Percentiles rank a stretch among this genome's conserved stretches.
phyloP scores from a whole-genome alignment of 2,329 filamentous ascomycete genomes.

The Ascochyta clinopodiicola region DNA sequence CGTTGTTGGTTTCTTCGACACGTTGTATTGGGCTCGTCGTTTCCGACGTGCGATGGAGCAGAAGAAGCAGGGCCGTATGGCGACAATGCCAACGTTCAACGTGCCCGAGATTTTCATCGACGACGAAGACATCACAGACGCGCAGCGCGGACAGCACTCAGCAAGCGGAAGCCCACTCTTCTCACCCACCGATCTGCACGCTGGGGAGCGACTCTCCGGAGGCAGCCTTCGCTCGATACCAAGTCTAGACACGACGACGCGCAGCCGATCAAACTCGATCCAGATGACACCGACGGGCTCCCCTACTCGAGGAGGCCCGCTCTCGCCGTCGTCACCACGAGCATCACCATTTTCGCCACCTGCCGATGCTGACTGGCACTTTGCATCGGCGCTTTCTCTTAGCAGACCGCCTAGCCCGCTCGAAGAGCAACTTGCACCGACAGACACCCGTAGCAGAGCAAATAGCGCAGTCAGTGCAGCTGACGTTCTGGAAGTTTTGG shows the following conservation, averaged over 20 bases:
- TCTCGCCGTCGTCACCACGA: conserved; percentile 31
- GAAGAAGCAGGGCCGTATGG: conserved; percentile 77
- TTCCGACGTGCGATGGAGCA: conserved; percentile 78
- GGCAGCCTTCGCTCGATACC: conserved; percentile 37
- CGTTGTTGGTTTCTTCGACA: conserved; percentile 95
- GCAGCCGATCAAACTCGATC: conserved; percentile 48
- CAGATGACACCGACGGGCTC: conserved; percentile 47
- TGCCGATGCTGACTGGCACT: conserved; percentile 52
- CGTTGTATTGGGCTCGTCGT: conserved; percentile 82
- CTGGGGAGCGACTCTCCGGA: conserved; percentile 34
- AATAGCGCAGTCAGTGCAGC: conserved; percentile 75
- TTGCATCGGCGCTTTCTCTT: conserved; percentile 52
- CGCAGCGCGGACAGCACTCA: conserved; percentile 45
- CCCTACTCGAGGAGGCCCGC: conserved; percentile 35
- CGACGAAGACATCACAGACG: conserved; percentile 66
- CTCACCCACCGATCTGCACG: conserved; percentile 38
- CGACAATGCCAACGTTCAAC: conserved; percentile 76
- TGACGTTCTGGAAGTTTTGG: conserved; percentile 82
- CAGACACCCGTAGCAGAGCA: conserved; percentile 63
- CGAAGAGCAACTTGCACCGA: conserved; percentile 37
- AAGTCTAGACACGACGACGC: conserved; percentile 35
- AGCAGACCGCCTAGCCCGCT: conserved; percentile 49
- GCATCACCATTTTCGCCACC: conserved; percentile 40
- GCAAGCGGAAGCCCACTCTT: conserved; percentile 44
- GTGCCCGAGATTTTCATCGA: conserved; percentile 93